Evolutionary conservation across 345 rosid species (phyloP), one percentile per base, ranked within the genome.

Genomic region (Aegle marmelos): DNA sequence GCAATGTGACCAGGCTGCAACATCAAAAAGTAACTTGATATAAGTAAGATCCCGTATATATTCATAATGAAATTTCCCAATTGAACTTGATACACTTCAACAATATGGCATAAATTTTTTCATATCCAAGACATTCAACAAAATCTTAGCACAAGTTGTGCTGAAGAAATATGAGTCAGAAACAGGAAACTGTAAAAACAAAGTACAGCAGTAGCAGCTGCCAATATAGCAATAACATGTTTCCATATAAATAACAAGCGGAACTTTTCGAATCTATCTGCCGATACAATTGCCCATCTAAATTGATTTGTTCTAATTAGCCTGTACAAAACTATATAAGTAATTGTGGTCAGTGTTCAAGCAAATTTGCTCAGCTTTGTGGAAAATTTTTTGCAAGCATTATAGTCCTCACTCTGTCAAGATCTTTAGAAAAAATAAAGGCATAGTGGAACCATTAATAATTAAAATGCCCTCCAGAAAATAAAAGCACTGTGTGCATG

Each of bases 1-100:
- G 63, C 30, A 41, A 69, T 6, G n/a, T 77, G 41, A 31, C 77
- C 80, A 30, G 75, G 65, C 89, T 86, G 83, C 39, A 17, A 58
- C 34, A 75, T 30, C 24, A 16, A 34, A 41, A 76, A 57, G 27
- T 57, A 17, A 36, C 58, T 36, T 63, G 25, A 80, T 33, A 11
- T 31, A 59, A 31, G n/a, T 11, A 33, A 28, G 3, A 70, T 4
- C 28, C 71, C 66, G 66, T 41, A 19, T 13, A 37, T 7, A 41
- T 54, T 16, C 27, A 28, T 17, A 21, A 19, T 5, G 45, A 70
- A 21, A 25, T 27, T 34, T 17, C 61, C 5, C 24, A 41, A 48
- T 14, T 48, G 54, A 74, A 59, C 50, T 54, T 57, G 6, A 13
- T 72, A n/a, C 16, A 19, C 24, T 45, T 7, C 1, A 33, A 31